Evolutionary conservation across 306 rosid species (phyloP).

Genomic region (Crotalaria pallida): DNA sequence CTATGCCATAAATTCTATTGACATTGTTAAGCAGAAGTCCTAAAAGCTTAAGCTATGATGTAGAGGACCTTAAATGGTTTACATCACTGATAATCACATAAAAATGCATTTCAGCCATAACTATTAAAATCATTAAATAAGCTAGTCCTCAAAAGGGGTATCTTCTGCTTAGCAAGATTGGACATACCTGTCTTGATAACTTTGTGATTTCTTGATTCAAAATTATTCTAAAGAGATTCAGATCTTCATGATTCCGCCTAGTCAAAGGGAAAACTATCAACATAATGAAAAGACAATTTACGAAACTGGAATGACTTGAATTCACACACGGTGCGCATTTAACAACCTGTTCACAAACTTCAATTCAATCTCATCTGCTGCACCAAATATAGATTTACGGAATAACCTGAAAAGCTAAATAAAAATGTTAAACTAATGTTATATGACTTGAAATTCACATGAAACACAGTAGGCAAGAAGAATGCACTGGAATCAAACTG

Average conservation of each 20-base stretch:
- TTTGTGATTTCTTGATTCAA: conserved; percentile 89
- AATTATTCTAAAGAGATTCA: conserved; percentile 65
- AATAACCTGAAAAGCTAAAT: conserved; percentile 61
- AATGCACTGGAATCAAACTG: not conserved
- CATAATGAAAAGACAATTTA: not conserved
- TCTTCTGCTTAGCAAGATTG: conserved; percentile 13
- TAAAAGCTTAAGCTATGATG: not conserved
- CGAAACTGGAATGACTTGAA: conserved; percentile 5
- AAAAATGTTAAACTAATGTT: conserved; percentile 12
- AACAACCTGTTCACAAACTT: conserved; percentile 92
- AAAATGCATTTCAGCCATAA: not conserved
- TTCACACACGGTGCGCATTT: conserved; percentile 4
- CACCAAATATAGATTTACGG: conserved; percentile 88
- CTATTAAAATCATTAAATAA: conserved; percentile 3
- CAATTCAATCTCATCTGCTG: conserved; percentile 88
- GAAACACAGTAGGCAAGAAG: not conserved
- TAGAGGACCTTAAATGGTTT: not conserved
- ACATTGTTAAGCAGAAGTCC: not conserved
- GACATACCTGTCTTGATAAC: conserved; percentile 78
- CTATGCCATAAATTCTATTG: not conserved
- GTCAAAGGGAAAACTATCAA: conserved; percentile 12
- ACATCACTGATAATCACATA: not conserved
- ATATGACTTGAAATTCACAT: conserved; percentile 3
- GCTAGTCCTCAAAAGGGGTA: conserved; percentile 2
- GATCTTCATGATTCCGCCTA: conserved; percentile 90